phyloP scores from a whole-genome alignment of 164 flowering plant species.

The Umbilicus rupestris region DNA sequence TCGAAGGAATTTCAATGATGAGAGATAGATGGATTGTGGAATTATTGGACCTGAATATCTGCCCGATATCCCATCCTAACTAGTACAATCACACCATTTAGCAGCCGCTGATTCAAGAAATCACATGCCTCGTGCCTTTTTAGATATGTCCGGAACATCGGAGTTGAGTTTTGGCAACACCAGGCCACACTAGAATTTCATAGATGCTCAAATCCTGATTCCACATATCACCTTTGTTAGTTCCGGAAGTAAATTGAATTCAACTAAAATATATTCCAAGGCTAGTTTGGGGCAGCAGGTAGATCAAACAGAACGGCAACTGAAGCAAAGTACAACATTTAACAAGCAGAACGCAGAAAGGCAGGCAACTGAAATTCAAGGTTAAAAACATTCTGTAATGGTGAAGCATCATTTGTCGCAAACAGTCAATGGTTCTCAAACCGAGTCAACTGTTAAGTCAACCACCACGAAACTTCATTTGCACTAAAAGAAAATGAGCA shows the following conservation, averaged over 20 bases:
- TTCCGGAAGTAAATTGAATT: not conserved
- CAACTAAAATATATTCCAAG: not conserved
- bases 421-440: slow-evolving; percentile 1
- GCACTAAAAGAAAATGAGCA: not conserved
- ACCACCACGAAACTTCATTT: not conserved
- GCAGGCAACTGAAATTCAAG: not conserved
- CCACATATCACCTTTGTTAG: not conserved
- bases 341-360: not conserved
- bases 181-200: not conserved
- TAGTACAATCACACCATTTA: not conserved
- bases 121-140: not conserved
- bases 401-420: not conserved
- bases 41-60: not conserved
- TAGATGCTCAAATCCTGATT: not conserved
- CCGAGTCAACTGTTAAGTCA: not conserved
- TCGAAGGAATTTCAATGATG: not conserved
- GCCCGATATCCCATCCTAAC: not conserved
- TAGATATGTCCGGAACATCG: not conserved
- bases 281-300: not conserved
- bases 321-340: no score
- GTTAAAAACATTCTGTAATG: not conserved
- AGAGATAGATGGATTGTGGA: no score
- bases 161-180: not conserved
- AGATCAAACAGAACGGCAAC: no score
- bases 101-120: not conserved